These are phyloP conservation scores for Scedosporium aurantiacum DNA, from an alignment of 2,329 filamentous ascomycete species.

Conservation along the genomic window DNA sequence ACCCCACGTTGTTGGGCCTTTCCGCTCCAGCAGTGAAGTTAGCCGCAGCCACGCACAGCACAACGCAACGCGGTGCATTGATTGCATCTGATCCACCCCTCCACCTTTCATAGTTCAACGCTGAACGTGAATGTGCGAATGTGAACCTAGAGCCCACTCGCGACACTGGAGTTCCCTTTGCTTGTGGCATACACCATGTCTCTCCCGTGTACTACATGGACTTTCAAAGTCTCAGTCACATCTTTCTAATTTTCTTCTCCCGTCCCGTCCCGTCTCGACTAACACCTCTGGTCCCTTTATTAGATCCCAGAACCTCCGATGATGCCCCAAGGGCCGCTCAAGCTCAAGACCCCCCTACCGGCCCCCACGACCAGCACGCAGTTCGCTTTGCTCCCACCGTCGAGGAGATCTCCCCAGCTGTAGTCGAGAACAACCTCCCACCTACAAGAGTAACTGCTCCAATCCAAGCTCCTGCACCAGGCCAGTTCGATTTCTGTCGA, in stretches of 20 bases:
- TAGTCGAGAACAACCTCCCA: not conserved
- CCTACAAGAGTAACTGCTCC: not conserved
- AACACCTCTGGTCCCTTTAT: not conserved
- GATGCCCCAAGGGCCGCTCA: not conserved
- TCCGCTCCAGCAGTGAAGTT: not conserved
- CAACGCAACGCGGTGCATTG: no score
- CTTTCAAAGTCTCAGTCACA: not conserved
- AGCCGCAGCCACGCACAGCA: not conserved
- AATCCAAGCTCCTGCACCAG: conserved; percentile 58
- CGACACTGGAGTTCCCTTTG: no score
- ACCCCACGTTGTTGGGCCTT: not conserved
- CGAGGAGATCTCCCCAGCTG: not conserved
- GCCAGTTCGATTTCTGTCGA: conserved; percentile 25
- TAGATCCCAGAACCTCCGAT: not conserved
- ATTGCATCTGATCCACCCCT: no score
- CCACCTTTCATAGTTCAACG: no score
- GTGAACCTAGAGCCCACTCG: no score
- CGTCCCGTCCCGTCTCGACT: not conserved
- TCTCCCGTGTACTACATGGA: not conserved
- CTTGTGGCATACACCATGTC: not conserved
- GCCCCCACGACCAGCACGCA: conserved; percentile 1
- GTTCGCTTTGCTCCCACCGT: conserved; percentile 5
- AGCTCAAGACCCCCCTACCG: not conserved
- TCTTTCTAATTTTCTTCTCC: not conserved
- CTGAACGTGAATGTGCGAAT: no score